These are phyloP conservation scores for Thermothielavioides terrestris DNA, from an alignment of 495 filamentous ascomycete genomes.

Conservation along the genomic window DNA sequence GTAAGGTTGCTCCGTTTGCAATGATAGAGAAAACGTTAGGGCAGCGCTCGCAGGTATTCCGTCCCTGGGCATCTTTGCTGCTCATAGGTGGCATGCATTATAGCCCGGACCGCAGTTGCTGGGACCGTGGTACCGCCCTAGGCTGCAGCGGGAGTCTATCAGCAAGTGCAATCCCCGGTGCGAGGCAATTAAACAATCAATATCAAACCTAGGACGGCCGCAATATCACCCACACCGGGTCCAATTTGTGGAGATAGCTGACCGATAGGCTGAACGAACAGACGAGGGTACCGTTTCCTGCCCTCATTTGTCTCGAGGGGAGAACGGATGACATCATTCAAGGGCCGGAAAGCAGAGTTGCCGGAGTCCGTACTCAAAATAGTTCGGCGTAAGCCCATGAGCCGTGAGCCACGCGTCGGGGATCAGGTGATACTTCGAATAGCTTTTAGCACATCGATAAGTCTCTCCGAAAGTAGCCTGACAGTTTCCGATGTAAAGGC, in stretches of 20 bases:
- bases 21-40: too few species aligned
- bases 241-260: slow-evolving; percentile 12
- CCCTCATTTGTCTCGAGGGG: not conserved
- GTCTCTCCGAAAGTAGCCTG: too few species aligned
- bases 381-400: too few species aligned
- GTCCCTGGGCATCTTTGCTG: too few species aligned
- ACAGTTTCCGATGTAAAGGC: too few species aligned
- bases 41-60: too few species aligned
- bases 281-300: not conserved
- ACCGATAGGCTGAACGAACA: slow-evolving; percentile 6
- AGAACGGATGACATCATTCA: not conserved
- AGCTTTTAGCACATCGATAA: too few species aligned
- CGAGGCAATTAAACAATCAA: slow-evolving; percentile 24
- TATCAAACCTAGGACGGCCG: slow-evolving; percentile 19
- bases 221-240: slow-evolving; percentile 19
- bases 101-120: slow-evolving; percentile 16
- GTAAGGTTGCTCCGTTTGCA: too few species aligned
- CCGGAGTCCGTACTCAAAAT: too few species aligned
- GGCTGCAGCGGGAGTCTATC: slow-evolving; percentile 12
- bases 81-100: slow-evolving; percentile 16
- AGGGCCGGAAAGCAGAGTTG: too few species aligned
- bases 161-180: slow-evolving; percentile 18
- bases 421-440: too few species aligned
- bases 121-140: slow-evolving; percentile 7
- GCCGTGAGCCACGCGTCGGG: too few species aligned